These are phyloP conservation scores for Globisporangium paroecandrum DNA, from an alignment of 352 stramenopile genomes.

Conservation along the genomic window DNA sequence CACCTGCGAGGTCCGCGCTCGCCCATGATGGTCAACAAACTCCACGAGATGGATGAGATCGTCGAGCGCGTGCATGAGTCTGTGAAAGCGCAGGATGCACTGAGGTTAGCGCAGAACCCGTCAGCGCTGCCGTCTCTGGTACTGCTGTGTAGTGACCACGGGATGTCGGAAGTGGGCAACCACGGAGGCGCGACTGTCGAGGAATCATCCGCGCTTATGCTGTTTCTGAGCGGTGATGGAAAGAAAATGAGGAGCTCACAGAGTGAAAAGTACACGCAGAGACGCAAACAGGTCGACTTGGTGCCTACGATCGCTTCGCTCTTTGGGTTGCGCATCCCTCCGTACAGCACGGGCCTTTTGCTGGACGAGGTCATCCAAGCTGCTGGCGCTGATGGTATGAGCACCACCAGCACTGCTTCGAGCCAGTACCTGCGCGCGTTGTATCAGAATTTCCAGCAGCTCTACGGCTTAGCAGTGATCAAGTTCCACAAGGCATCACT, in stretches of 20 bases:
- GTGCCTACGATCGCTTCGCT: slow-evolving; percentile 79
- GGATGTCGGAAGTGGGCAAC: slow-evolving; percentile 88
- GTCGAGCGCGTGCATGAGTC: slow-evolving; percentile 57
- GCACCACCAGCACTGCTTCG: neutral
- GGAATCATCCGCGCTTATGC: slow-evolving; percentile 77
- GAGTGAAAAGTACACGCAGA: slow-evolving; percentile 16
- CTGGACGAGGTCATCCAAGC: slow-evolving; percentile 54
- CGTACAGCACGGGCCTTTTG: slow-evolving; percentile 60
- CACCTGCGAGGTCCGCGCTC: slow-evolving; percentile 80
- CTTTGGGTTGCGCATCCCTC: slow-evolving; percentile 67
- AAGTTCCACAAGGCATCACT: slow-evolving; percentile 40
- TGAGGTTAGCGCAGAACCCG: slow-evolving; percentile 22
- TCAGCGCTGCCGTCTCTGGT: slow-evolving; percentile 54
- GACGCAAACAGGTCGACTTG: slow-evolving; percentile 69
- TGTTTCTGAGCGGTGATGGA: slow-evolving; percentile 65
- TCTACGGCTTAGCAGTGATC: slow-evolving; percentile 41
- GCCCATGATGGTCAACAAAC: slow-evolving; percentile 70
- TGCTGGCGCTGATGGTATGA: slow-evolving; percentile 10
- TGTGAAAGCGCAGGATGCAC: slow-evolving; percentile 53
- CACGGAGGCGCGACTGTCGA: slow-evolving; percentile 82
- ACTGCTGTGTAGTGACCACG: slow-evolving; percentile 83
- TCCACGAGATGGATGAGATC: slow-evolving; percentile 81
- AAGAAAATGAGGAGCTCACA: slow-evolving; percentile 17
- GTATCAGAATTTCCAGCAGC: slow-evolving; percentile 59
- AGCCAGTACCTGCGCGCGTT: slow-evolving; percentile 27